A percentile compares a stretch with the other conserved stretches of the same genome.
phyloP scores from a whole-genome alignment of 371 early-diverging fungal species.

The Circinella umbellata region DNA sequence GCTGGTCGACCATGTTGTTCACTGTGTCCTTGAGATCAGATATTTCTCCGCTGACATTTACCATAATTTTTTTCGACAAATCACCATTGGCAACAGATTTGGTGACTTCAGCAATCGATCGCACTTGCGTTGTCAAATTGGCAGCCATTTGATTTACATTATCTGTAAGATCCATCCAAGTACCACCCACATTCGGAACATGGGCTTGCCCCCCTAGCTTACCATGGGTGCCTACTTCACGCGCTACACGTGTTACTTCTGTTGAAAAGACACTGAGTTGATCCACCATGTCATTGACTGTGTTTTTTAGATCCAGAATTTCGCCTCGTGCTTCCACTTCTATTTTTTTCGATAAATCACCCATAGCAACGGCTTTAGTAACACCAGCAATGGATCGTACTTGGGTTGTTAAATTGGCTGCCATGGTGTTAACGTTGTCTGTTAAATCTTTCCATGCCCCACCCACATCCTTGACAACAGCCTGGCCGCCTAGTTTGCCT shows the following conservation, averaged over 20 bases:
- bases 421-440: conserved; percentile 58
- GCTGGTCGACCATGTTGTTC: conserved; percentile 53
- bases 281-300: conserved; percentile 65
- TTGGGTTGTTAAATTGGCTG: conserved; percentile 52
- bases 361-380: conserved; percentile 56
- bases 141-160: conserved; percentile 54
- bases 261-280: conserved; percentile 45
- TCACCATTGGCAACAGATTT: conserved; percentile 61
- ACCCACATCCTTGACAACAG: conserved; percentile 47
- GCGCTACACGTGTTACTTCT: conserved; percentile 50
- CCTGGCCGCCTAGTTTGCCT: conserved; percentile 51
- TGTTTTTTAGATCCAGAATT: conserved; percentile 67
- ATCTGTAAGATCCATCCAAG: conserved; percentile 55
- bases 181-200: conserved; percentile 51
- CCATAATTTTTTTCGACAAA: conserved; percentile 57
- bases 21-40: conserved; percentile 45
- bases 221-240: conserved; percentile 58
- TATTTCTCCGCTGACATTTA: conserved; percentile 64
- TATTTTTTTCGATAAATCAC: conserved; percentile 62
- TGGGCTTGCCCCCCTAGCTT: conserved; percentile 43
- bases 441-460: conserved; percentile 61
- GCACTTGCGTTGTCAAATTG: conserved; percentile 53
- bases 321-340: conserved; percentile 68
- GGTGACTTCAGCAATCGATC: conserved; percentile 55
- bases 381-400: conserved; percentile 61